Evolutionary conservation across 2,329 filamentous ascomycete species (phyloP), one percentile per base, ranked within the genome.

Genomic region (Reticulascus tulasneorum): DNA sequence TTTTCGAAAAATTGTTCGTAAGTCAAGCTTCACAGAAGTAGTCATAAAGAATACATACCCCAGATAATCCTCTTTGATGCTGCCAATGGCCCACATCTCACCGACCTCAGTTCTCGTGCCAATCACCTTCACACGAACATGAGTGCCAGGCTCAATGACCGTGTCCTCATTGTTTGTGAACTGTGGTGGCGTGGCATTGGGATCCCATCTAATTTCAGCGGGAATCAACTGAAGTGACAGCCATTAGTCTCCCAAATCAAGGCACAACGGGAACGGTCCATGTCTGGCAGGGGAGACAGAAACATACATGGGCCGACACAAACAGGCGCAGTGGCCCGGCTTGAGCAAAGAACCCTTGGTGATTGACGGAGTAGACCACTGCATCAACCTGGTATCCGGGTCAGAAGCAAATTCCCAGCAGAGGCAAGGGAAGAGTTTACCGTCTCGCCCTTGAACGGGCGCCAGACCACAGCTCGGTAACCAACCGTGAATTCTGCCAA

Each of bases 381-480:
- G 89, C 91, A 72, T 98, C 93, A 54, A 97, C 84, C 88, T 94
- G 64, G 42, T 40, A 49, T 47, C 52, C 47, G 48, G 52, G 50
- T 49, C 42, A 45, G 26, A 40, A 38, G 21, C 24, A 29, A 35
- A 21, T 39, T 42, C 36, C 34, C 33, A 33, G 43, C 44, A 38
- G 20, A 36, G 24, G 17, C 23, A 48, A 38, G 37, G 39, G 26
- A 37, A 29, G 26, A 42, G 66, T 84, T 65, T 79, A 94, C 93
- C 62, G 93, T 94, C 74, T 98, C 93, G 55, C 93, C 91, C 65
- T 93, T 91, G 73, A 97, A 98, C 9, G 93, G 93, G 55, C 91
- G 80, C 91, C 91, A 98, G 39, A 98, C 88, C 42, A 98, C 91
- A 35, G 93, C 93, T 43, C 90, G 86, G 60, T 96, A 98, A 53